Conservation (phyloP, 108 stramenopile genomes). For the Cylindrotheca fusiformis region DNA sequence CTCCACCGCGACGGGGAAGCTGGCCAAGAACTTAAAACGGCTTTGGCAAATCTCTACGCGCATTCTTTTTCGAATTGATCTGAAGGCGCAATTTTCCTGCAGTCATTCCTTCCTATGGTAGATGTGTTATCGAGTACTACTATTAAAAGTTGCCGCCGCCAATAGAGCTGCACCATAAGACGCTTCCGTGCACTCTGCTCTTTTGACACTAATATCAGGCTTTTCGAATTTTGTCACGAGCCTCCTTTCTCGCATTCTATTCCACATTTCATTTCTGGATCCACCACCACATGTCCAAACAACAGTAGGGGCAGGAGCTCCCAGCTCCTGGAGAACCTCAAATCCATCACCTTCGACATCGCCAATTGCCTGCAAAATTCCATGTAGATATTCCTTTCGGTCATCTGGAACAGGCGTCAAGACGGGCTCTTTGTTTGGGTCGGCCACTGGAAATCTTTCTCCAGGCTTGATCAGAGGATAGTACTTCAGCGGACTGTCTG, state of each 20-base stretch:
- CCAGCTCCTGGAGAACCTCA: conserved; percentile 71
- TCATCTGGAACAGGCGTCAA: conserved; percentile 64
- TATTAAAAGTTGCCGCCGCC: conserved; percentile 59
- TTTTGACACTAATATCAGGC: conserved; percentile 31
- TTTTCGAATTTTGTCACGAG: conserved; percentile 39
- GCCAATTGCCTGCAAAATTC: conserved; percentile 72
- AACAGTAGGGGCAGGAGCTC: conserved; percentile 69
- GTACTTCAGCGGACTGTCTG: conserved; percentile 63
- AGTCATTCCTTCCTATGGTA: too few species aligned
- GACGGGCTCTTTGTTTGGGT: conserved; percentile 69
- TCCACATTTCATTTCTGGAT: conserved; percentile 83
- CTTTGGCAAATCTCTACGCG: neutral
- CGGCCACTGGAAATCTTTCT: conserved; percentile 89
- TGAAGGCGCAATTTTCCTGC: too few species aligned
- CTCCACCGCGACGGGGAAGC: neutral
- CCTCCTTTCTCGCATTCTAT: conserved; percentile 62
- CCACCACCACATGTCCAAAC: conserved; percentile 89
- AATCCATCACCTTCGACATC: conserved; percentile 81
- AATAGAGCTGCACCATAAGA: conserved; percentile 90
- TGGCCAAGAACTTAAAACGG: neutral
- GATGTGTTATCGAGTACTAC: neutral
- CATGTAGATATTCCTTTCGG: conserved; percentile 75
- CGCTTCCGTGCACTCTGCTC: conserved; percentile 80
- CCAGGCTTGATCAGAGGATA: conserved; percentile 85
- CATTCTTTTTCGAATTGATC: neutral